These are phyloP conservation scores for Arachis hypogaea DNA, from an alignment of 306 rosid genomes.

Conservation along the genomic window DNA sequence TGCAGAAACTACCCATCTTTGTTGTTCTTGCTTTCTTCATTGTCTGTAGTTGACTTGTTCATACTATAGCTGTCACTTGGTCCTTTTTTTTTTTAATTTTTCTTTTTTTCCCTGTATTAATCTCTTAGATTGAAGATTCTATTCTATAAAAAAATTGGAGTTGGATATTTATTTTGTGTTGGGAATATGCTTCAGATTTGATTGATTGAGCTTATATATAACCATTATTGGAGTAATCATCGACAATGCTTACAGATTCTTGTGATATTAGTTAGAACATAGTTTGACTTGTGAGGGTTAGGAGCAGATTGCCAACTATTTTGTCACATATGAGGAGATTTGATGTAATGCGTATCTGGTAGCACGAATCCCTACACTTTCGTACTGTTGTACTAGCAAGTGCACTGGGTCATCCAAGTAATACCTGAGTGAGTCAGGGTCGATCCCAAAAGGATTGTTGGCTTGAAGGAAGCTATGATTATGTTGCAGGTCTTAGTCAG, in stretches of 20 bases:
- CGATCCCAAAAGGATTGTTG: too few relatives aligned
- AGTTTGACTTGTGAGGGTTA: conserved; percentile 21
- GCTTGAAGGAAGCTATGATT: too few relatives aligned
- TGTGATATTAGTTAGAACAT: background rate
- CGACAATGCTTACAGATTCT: conserved; percentile 25
- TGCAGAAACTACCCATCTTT: conserved; percentile 3
- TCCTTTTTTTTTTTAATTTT: background rate
- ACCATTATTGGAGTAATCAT: conserved; percentile 18
- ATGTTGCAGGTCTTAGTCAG: too few relatives aligned
- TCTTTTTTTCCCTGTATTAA: background rate
- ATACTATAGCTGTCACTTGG: background rate
- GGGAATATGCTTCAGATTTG: conserved; percentile 34
- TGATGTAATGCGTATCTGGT: conserved; percentile 19
- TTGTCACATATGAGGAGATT: conserved; percentile 34
- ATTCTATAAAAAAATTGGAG: background rate
- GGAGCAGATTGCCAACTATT: conserved; percentile 22
- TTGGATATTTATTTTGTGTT: background rate
- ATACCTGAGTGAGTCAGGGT: too few relatives aligned
- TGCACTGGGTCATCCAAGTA: too few relatives aligned
- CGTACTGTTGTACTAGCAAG: too few relatives aligned
- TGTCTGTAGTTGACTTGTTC: conserved; percentile 35
- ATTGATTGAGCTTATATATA: conserved; percentile 25
- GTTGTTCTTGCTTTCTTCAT: conserved; percentile 9
- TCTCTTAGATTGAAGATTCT: background rate
- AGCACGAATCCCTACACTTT: too few relatives aligned